Evolutionary conservation across 441 rosid genomes (phyloP).

Genomic region (Daphne laureola): DNA sequence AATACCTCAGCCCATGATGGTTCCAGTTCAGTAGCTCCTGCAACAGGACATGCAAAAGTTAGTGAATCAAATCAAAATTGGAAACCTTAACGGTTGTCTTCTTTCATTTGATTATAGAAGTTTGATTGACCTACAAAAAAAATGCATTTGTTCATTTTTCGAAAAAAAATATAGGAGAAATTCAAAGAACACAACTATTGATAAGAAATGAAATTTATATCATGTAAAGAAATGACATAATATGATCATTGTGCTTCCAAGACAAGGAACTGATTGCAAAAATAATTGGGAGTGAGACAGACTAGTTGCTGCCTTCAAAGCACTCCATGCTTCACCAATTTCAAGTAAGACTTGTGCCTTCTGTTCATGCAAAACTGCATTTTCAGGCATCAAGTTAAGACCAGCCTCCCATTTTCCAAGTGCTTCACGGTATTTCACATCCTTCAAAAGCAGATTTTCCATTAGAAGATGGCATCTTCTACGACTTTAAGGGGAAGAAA

Average conservation of each 20-base stretch:
- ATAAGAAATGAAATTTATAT: too few species aligned
- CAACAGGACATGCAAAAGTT: constrained; percentile 15
- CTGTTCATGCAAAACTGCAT: constrained; percentile 70
- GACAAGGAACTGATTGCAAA: not conserved
- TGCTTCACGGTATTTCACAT: constrained; percentile 71
- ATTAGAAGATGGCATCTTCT: constrained; percentile 3
- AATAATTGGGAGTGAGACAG: constrained; percentile 13
- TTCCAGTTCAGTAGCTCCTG: constrained; percentile 72
- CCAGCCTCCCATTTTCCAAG: constrained; percentile 89
- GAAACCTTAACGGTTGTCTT: too few species aligned
- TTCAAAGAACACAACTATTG: not conserved
- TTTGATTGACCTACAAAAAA: not conserved
- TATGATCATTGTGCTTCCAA: not conserved
- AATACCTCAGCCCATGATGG: constrained; percentile 84
- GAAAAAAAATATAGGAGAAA: not conserved
- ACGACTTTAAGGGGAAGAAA: not conserved
- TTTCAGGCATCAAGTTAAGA: constrained; percentile 56
- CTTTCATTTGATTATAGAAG: too few species aligned
- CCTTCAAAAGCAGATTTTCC: constrained; percentile 35
- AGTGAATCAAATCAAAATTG: not conserved
- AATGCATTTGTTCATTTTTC: not conserved
- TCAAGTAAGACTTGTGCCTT: constrained; percentile 89
- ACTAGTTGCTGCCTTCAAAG: constrained; percentile 75
- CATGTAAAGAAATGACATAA: too few species aligned
- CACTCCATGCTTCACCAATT: constrained; percentile 78